A percentile compares a stretch with the other conserved stretches of the same genome.
These are phyloP conservation scores for Teunomyces pallodes DNA, from an alignment of 805 yeast genomes.

Conservation along the genomic window DNA sequence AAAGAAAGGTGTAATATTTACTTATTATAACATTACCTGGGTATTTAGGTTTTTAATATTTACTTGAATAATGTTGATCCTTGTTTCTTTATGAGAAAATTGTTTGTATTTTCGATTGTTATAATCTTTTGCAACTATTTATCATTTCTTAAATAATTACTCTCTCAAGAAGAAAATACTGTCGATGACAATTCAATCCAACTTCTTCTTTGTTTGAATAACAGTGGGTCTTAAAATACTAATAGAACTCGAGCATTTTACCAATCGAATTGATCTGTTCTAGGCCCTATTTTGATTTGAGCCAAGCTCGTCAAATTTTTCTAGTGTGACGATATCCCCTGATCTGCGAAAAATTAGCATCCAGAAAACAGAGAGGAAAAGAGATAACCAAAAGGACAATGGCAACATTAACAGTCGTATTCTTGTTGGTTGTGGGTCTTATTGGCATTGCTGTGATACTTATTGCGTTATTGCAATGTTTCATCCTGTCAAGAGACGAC, in stretches of 20 bases:
- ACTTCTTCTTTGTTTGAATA: too few species aligned
- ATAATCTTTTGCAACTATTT: too few species aligned
- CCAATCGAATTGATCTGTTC: not conserved
- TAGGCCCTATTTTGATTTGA: not conserved
- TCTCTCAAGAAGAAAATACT: too few species aligned
- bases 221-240: not conserved
- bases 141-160: too few species aligned
- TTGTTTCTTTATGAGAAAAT: too few species aligned
- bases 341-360: conserved; percentile 1
- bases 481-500: not conserved
- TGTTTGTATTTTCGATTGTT: too few species aligned
- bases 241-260: not conserved
- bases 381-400: not conserved
- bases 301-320: conserved; percentile 3
- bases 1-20: too few species aligned
- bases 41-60: too few species aligned
- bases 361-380: not conserved
- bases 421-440: not conserved
- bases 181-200: too few species aligned
- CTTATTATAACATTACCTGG: too few species aligned
- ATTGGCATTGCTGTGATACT: not conserved
- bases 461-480: not conserved
- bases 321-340: conserved; percentile 4
- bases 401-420: not conserved
- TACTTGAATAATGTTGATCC: too few species aligned